Evolutionary conservation across 2,329 filamentous ascomycete genomes (phyloP).

Genomic region (Diaporthe citri): DNA sequence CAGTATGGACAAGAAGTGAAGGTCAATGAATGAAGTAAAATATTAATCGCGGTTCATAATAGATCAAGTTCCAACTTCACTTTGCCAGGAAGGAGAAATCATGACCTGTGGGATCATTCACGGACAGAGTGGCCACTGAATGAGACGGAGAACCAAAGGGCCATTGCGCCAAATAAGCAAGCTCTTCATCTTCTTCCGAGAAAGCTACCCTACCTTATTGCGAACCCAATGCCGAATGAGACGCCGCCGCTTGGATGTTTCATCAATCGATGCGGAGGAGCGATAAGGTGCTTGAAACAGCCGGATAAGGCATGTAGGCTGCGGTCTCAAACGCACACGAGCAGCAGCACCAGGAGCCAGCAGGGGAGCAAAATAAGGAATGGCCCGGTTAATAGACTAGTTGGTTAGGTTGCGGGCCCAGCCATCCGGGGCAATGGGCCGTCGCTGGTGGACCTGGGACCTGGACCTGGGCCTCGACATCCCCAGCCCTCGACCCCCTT

Average conservation of each 20-base stretch:
- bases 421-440: background rate
- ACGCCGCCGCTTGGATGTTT: slow-evolving; percentile 25
- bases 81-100: background rate
- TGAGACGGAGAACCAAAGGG: slow-evolving; percentile 3
- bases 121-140: slow-evolving; percentile 18
- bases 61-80: background rate
- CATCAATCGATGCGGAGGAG: slow-evolving; percentile 25
- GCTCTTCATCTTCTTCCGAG: background rate
- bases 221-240: slow-evolving; percentile 16
- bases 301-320: slow-evolving; percentile 12
- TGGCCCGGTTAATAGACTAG: slow-evolving; percentile 16
- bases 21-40: background rate
- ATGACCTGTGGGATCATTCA: slow-evolving; percentile 7
- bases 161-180: slow-evolving; percentile 12
- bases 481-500: background rate
- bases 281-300: slow-evolving; percentile 29
- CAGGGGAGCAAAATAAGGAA: background rate
- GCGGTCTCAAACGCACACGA: slow-evolving; percentile 21
- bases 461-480: background rate
- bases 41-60: background rate
- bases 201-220: slow-evolving; percentile 14
- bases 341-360: background rate
- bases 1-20: slow-evolving; percentile 6
- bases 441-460: background rate
- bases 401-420: background rate